phyloP scores from a whole-genome alignment of 2,329 filamentous ascomycete species.

The Botryotinia convoluta region DNA sequence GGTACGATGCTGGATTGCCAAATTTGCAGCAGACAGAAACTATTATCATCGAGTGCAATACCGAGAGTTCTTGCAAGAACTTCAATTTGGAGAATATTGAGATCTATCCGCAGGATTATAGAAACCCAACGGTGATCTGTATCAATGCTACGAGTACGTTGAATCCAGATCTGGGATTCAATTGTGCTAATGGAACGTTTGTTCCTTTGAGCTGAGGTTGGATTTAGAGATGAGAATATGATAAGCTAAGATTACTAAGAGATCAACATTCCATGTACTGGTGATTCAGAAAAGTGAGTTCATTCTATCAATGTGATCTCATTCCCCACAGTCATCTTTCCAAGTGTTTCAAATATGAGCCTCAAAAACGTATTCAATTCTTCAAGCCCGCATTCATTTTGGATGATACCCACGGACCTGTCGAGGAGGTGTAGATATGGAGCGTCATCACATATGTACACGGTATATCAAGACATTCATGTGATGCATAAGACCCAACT shows the following conservation, averaged over 20 bases:
- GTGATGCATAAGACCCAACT: neutral
- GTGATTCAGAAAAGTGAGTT: neutral
- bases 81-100: constrained; percentile 39
- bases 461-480: neutral
- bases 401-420: neutral
- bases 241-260: neutral
- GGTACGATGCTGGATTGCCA: constrained; percentile 43
- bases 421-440: neutral
- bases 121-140: constrained; percentile 38
- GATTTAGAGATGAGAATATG: neutral
- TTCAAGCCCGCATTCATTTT: neutral
- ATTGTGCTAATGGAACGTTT: constrained; percentile 40
- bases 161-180: constrained; percentile 40
- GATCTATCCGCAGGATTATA: constrained; percentile 37
- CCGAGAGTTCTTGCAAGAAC: constrained; percentile 41
- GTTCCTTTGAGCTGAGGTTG: neutral
- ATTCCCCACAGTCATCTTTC: neutral
- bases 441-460: neutral
- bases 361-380: neutral
- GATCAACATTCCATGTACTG: neutral
- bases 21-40: constrained; percentile 43
- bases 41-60: constrained; percentile 45
- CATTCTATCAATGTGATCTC: neutral
- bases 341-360: neutral
- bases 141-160: constrained; percentile 39